phyloP scores from a whole-genome alignment of 768 basidiomycete genomes.

The Tylopilus plumbeoviolaceoides region DNA sequence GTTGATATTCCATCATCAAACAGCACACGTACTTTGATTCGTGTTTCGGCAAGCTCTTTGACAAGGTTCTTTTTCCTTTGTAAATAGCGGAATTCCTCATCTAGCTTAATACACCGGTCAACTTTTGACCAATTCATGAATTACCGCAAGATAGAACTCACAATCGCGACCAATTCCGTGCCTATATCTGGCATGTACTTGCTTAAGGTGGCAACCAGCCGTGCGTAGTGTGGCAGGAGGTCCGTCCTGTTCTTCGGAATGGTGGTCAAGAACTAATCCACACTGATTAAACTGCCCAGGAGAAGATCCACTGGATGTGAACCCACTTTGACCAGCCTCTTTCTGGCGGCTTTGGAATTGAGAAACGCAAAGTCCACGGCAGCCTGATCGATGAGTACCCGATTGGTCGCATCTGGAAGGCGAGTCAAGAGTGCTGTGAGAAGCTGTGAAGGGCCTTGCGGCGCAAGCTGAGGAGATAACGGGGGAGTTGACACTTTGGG shows the following conservation, averaged over 20 bases:
- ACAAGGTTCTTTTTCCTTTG: constrained; percentile 93
- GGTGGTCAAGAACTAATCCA: constrained; percentile 66
- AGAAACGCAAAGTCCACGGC: constrained; percentile 95
- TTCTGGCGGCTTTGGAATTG: constrained; percentile 95
- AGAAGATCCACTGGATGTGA: background rate
- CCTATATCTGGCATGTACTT: constrained; percentile 95
- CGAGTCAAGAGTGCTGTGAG: constrained; percentile 87
- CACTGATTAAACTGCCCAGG: constrained; percentile 6
- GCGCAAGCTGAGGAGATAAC: constrained; percentile 65
- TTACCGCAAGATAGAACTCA: constrained; percentile 38
- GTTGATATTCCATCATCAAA: background rate
- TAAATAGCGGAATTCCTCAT: constrained; percentile 94
- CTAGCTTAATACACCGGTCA: constrained; percentile 53
- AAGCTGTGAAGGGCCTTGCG: constrained; percentile 91
- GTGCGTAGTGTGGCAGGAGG: constrained; percentile 87
- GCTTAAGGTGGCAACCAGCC: constrained; percentile 83
- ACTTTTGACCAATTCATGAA: background rate
- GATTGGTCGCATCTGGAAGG: constrained; percentile 91
- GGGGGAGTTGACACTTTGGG: constrained; percentile 60
- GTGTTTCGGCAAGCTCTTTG: constrained; percentile 80
- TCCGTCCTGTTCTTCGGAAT: constrained; percentile 88
- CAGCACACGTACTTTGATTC: constrained; percentile 62
- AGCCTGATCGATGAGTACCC: constrained; percentile 84
- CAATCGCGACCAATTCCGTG: constrained; percentile 71
- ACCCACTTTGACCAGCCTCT: constrained; percentile 78